Evolutionary conservation across 2,329 filamentous ascomycete species (phyloP).

Genomic region (Sporothrix globosa): DNA sequence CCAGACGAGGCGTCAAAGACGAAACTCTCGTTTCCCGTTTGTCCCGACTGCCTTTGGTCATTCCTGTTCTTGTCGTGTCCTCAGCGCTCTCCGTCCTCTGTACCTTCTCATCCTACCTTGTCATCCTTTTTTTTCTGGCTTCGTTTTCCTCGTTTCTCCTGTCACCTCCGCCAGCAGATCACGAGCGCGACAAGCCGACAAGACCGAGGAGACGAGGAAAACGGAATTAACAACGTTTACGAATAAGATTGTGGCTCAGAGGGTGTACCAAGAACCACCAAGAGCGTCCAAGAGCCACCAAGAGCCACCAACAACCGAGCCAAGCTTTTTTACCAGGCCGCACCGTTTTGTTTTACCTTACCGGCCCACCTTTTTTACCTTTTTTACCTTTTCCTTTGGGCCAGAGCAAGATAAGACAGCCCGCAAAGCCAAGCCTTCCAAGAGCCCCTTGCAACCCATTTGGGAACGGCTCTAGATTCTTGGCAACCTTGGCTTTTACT

Average conservation of each 20-base stretch:
- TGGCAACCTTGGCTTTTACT: slow-evolving; percentile 22
- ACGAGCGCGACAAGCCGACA: not conserved
- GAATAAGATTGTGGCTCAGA: slow-evolving; percentile 21
- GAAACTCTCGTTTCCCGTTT: slow-evolving; percentile 2
- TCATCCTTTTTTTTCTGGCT: not conserved
- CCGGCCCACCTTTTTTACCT: slow-evolving; percentile 2
- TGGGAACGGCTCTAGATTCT: slow-evolving; percentile 32
- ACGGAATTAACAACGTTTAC: slow-evolving; percentile 4
- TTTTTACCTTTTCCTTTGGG: not conserved
- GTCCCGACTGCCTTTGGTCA: too few species aligned
- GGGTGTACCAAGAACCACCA: slow-evolving; percentile 11
- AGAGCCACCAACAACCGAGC: slow-evolving; percentile 20
- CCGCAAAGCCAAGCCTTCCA: slow-evolving; percentile 29
- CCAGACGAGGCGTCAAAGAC: not conserved
- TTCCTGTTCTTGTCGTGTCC: not conserved
- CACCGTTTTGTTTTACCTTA: too few species aligned
- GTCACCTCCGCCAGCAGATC: not conserved
- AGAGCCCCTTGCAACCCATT: slow-evolving; percentile 25
- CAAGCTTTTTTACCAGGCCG: slow-evolving; percentile 12
- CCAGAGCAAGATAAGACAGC: slow-evolving; percentile 24
- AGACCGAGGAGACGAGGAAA: not conserved
- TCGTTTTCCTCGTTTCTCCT: not conserved
- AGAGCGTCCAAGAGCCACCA: not conserved
- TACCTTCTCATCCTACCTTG: not conserved
- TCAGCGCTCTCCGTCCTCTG: too few species aligned